These are phyloP conservation scores for Favolaschia claudopus DNA, from an alignment of 768 basidiomycete genomes.

Conservation along the genomic window DNA sequence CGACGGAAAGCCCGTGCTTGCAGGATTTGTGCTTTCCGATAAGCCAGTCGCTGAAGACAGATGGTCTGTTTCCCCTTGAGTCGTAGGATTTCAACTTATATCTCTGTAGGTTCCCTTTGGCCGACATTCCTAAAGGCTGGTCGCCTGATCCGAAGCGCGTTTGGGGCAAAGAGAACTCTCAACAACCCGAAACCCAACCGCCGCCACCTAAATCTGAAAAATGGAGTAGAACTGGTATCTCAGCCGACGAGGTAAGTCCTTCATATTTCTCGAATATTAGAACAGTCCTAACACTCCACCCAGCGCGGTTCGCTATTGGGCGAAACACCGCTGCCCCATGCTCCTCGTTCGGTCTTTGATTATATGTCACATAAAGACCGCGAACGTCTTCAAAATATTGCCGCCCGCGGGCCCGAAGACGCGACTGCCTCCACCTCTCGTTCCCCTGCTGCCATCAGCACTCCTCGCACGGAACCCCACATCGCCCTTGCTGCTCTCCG, in stretches of 20 bases:
- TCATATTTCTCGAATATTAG: not conserved
- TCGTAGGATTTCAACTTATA: not conserved
- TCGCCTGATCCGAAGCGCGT: constrained; percentile 82
- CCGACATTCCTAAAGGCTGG: constrained; percentile 87
- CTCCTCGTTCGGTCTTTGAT: constrained; percentile 89
- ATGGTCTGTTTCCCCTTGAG: constrained; percentile 55
- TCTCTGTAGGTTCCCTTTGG: constrained; percentile 76
- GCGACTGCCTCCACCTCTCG: constrained; percentile 30
- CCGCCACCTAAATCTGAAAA: constrained; percentile 40
- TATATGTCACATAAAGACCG: constrained; percentile 92
- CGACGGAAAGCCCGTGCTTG: constrained; percentile 76
- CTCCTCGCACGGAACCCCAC: constrained; percentile 75
- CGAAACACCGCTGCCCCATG: constrained; percentile 74
- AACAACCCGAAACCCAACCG: constrained; percentile 25
- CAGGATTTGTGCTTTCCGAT: constrained; percentile 78
- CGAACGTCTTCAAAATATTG: constrained; percentile 78
- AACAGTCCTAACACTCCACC: not conserved
- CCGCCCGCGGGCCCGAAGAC: constrained; percentile 41
- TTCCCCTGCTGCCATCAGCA: constrained; percentile 43
- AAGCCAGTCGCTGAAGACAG: constrained; percentile 73
- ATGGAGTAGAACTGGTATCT: constrained; percentile 60
- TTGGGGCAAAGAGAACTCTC: constrained; percentile 66
- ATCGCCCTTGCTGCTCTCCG: constrained; percentile 86
- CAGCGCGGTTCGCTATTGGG: constrained; percentile 88
- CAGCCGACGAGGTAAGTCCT: constrained; percentile 74